These are phyloP conservation scores for Cantharellus anzutake DNA, from an alignment of 768 basidiomycete genomes.

Conservation along the genomic window DNA sequence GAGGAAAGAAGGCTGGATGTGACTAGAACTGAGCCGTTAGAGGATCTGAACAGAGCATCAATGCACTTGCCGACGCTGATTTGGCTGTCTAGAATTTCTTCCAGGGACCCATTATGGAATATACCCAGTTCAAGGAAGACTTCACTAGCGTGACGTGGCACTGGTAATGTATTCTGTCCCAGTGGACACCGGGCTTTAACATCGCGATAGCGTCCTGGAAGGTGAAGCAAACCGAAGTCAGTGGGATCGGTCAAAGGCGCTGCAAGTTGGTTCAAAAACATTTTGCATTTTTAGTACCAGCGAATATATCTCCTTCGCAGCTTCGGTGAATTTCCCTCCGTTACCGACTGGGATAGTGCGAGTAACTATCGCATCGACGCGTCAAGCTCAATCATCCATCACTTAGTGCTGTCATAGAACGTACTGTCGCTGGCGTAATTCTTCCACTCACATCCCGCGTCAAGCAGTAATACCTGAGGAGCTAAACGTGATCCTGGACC, in stretches of 20 bases:
- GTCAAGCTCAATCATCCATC: constrained; percentile 10
- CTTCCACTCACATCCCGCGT: constrained; percentile 85
- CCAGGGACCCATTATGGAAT: constrained; percentile 48
- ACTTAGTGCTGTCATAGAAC: constrained; percentile 2
- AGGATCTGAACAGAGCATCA: constrained; percentile 38
- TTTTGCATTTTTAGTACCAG: constrained; percentile 84
- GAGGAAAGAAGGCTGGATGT: neutral
- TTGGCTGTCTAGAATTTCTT: constrained; percentile 57
- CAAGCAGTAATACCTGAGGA: constrained; percentile 59
- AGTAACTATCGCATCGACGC: constrained; percentile 20
- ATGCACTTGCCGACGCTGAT: constrained; percentile 81
- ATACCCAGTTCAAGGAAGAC: constrained; percentile 69
- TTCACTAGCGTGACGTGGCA: constrained; percentile 69
- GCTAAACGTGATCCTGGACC: constrained; percentile 27
- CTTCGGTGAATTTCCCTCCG: constrained; percentile 68
- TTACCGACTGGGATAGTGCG: constrained; percentile 90
- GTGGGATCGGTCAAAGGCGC: neutral
- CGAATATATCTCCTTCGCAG: constrained; percentile 66
- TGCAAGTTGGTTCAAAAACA: constrained; percentile 20
- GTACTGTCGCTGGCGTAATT: constrained; percentile 47
- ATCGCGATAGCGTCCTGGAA: constrained; percentile 45
- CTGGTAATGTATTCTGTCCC: constrained; percentile 73
- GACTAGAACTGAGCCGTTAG: neutral
- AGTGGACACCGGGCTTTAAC: constrained; percentile 63
- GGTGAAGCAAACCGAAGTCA: neutral